A percentile compares a stretch with the other conserved stretches of the same genome.
These are phyloP conservation scores for Penicillium longicatenatum DNA, from an alignment of 495 filamentous ascomycete species.

Conservation along the genomic window DNA sequence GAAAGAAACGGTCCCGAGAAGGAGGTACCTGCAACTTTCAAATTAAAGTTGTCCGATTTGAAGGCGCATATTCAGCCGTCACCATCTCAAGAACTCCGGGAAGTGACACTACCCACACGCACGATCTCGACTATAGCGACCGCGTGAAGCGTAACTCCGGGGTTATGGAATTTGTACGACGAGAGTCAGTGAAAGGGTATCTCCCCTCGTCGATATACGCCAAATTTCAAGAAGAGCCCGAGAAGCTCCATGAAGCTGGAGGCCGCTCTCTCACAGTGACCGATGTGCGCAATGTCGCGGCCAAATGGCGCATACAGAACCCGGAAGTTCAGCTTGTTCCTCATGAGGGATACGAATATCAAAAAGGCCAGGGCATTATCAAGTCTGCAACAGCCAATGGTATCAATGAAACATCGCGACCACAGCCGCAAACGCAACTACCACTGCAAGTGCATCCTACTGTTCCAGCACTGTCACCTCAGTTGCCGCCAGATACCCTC, in stretches of 20 bases:
- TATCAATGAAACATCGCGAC: conserved; percentile 15
- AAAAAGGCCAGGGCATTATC: conserved; percentile 53
- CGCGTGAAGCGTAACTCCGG: conserved; percentile 55
- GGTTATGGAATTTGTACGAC: conserved; percentile 52
- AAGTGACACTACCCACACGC: conserved; percentile 46
- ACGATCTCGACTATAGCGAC: conserved; percentile 55
- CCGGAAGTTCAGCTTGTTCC: conserved; percentile 48
- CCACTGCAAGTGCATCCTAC: conserved; percentile 13
- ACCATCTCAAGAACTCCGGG: conserved; percentile 45
- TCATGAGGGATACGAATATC: conserved; percentile 55
- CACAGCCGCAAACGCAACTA: conserved; percentile 16
- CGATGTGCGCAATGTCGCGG: conserved; percentile 54
- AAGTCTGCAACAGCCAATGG: conserved; percentile 28
- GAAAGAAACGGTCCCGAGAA: conserved; percentile 53
- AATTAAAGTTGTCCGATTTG: conserved; percentile 52
- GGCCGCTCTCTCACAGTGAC: conserved; percentile 52
- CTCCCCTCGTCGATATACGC: conserved; percentile 55
- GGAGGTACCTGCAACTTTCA: conserved; percentile 54
- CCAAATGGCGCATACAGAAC: conserved; percentile 54
- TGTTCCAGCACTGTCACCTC: conserved; percentile 23
- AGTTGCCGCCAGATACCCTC: conserved; percentile 48
- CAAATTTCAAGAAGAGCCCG: conserved; percentile 51
- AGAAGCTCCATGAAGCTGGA: conserved; percentile 50
- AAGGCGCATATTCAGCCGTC: conserved; percentile 49
- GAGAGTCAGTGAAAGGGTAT: conserved; percentile 54